Percentiles rank a stretch among this genome's conserved stretches.
phyloP scores from a whole-genome alignment of 208 protist genomes.

The Leishmania lainsoni region DNA sequence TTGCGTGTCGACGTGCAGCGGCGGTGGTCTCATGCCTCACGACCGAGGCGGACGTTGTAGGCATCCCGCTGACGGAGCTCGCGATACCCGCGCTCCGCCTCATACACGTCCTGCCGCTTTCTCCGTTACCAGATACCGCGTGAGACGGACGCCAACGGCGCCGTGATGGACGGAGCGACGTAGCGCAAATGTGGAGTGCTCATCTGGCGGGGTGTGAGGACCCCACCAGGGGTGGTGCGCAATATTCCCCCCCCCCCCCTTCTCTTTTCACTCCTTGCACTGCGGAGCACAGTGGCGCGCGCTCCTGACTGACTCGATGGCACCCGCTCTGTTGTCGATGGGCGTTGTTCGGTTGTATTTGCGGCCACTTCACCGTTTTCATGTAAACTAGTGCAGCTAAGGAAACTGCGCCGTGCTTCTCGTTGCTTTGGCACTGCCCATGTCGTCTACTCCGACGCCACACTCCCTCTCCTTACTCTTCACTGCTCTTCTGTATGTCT shows the following conservation, averaged over 20 bases:
- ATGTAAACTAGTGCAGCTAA: neutral
- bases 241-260: too few species aligned
- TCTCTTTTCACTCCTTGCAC: neutral
- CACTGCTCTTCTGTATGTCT: neutral
- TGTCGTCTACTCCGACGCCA: neutral
- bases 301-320: neutral
- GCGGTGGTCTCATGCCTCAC: constrained; percentile 62
- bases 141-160: neutral
- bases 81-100: constrained; percentile 34
- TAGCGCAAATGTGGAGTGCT: neutral
- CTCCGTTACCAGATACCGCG: neutral
- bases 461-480: neutral
- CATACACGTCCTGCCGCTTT: constrained; percentile 22
- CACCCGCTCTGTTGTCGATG: neutral
- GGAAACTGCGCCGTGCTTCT: neutral
- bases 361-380: neutral
- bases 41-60: constrained; percentile 66
- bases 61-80: constrained; percentile 38
- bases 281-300: neutral
- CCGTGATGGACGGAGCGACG: neutral
- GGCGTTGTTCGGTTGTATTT: neutral
- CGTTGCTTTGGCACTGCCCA: neutral
- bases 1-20: constrained; percentile 21
- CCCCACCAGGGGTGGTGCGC: neutral
- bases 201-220: too few species aligned